These are phyloP conservation scores for Trichocladium antarcticum DNA, from an alignment of 495 filamentous ascomycete species.

Conservation along the genomic window DNA sequence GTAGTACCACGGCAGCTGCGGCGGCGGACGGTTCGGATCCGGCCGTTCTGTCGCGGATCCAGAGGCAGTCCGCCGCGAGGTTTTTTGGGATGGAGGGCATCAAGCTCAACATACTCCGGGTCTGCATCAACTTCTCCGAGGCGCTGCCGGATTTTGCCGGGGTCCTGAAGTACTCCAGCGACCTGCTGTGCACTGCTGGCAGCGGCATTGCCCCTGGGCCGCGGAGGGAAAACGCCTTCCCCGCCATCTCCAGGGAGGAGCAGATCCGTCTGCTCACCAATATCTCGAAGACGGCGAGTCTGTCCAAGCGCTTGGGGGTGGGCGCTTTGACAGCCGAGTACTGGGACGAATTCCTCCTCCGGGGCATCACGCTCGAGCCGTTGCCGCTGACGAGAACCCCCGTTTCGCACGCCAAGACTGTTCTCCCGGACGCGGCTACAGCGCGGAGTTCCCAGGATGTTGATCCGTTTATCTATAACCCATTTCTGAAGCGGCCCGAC, in stretches of 20 bases:
- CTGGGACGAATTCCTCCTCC: slow-evolving; percentile 91
- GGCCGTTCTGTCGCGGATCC: slow-evolving; percentile 40
- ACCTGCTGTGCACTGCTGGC: slow-evolving; percentile 70
- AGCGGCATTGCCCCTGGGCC: slow-evolving; percentile 62
- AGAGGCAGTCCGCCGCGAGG: slow-evolving; percentile 42
- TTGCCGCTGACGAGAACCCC: slow-evolving; percentile 43
- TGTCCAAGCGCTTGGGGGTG: slow-evolving; percentile 62
- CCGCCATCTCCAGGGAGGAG: slow-evolving; percentile 65
- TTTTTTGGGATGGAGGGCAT: slow-evolving; percentile 55
- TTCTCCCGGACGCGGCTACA: slow-evolving; percentile 52
- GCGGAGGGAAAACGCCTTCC: slow-evolving; percentile 48
- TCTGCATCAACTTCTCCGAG: slow-evolving; percentile 83
- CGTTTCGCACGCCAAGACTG: slow-evolving; percentile 57
- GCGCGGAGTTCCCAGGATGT: slow-evolving; percentile 46
- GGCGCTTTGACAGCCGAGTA: slow-evolving; percentile 65
- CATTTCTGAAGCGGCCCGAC: slow-evolving; percentile 61
- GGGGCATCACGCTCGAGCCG: slow-evolving; percentile 59
- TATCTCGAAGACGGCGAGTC: slow-evolving; percentile 68
- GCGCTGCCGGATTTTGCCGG: slow-evolving; percentile 86
- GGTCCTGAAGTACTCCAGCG: slow-evolving; percentile 72
- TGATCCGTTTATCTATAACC: slow-evolving; percentile 87
- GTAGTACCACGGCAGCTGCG: slow-evolving; percentile 2
- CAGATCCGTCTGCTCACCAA: slow-evolving; percentile 71
- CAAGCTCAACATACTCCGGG: slow-evolving; percentile 73
- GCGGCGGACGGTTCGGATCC: slow-evolving; percentile 35